Conservation (phyloP, 2,329 filamentous ascomycete species). For the Apiospora rasikravindrae region DNA sequence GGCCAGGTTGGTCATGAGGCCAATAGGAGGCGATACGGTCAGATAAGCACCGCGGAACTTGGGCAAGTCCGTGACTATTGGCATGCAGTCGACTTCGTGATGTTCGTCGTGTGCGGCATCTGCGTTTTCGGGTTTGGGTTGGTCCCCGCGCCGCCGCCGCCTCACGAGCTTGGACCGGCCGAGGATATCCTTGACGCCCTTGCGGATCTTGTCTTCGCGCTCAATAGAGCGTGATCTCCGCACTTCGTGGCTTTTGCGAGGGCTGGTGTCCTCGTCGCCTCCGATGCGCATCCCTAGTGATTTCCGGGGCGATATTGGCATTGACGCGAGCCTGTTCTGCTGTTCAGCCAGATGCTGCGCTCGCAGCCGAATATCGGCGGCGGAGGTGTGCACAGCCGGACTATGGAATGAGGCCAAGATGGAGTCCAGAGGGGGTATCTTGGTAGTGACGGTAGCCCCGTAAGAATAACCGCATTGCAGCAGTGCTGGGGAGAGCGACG, state of each 20-base stretch:
- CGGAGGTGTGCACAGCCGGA: constrained; percentile 59
- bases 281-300: constrained; percentile 54
- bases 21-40: constrained; percentile 71
- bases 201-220: constrained; percentile 53
- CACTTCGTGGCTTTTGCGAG: constrained; percentile 46
- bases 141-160: constrained; percentile 29
- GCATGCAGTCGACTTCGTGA: constrained; percentile 32
- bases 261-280: constrained; percentile 47
- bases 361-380: constrained; percentile 72
- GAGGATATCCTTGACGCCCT: constrained; percentile 54
- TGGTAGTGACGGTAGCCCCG: constrained; percentile 79
- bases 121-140: background rate
- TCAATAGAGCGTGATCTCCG: constrained; percentile 46
- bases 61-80: constrained; percentile 41
- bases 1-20: constrained; percentile 63
- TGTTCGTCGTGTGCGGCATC: constrained; percentile 20
- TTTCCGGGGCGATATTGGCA: constrained; percentile 37
- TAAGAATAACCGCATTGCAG: constrained; percentile 88
- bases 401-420: constrained; percentile 66
- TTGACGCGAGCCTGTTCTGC: constrained; percentile 56
- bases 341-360: constrained; percentile 71
- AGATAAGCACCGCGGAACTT: constrained; percentile 59
- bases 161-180: constrained; percentile 44
- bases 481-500: constrained; percentile 42
- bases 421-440: constrained; percentile 66